Evolutionary conservation across 106 monocot species (phyloP), one percentile per base, ranked within the genome.

Genomic region (Dioscorea zingiberensis): DNA sequence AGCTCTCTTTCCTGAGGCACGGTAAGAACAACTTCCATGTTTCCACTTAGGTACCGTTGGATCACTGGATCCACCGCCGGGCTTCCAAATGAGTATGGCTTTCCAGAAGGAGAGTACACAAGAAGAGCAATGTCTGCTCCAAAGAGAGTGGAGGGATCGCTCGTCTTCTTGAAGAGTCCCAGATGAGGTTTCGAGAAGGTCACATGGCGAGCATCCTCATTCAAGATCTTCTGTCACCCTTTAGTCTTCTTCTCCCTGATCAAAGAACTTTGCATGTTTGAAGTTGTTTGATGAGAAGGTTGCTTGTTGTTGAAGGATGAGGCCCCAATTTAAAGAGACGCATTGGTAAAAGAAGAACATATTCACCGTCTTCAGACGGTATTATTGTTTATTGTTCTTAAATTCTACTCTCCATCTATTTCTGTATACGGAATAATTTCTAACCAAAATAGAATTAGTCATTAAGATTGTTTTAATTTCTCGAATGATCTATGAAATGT

Each of bases 131-230:
- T 17, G 11, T 74, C 59, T 1, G 66, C 59, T 3, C 59, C 66
- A 13, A 66, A 74, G 16, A 74, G 74, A 5, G 47, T 58, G 1
- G 74, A 67, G 23, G 66, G 67, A 7, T 74, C 74, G 12, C 65
- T 47, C 0, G 74, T 66, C 17, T 74, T 66, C 10, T 56, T 66
- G 66, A 74, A 66, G 0, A 74, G 0, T 2, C 59, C 74, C 0
- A 17, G 14, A 8, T 48, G 24, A 1, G 60, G 46, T 26, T 70
- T 70, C 1, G 70, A 70, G 60, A 70, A 70, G 18, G 38, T 44
- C 11, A 74, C 51, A 2, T 59, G 59, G 19, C 66, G 48, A 0
- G 48, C 74, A 11, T 66, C 46, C 21, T 66, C 59, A 7, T 49
- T 27, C 15, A 28, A 15, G 14, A 74, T 74, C 59, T 56, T 72